Evolutionary conservation across 371 early-diverging fungal species (phyloP), one percentile per base, ranked within the genome.

Genomic region (Apophysomyces elegans): DNA sequence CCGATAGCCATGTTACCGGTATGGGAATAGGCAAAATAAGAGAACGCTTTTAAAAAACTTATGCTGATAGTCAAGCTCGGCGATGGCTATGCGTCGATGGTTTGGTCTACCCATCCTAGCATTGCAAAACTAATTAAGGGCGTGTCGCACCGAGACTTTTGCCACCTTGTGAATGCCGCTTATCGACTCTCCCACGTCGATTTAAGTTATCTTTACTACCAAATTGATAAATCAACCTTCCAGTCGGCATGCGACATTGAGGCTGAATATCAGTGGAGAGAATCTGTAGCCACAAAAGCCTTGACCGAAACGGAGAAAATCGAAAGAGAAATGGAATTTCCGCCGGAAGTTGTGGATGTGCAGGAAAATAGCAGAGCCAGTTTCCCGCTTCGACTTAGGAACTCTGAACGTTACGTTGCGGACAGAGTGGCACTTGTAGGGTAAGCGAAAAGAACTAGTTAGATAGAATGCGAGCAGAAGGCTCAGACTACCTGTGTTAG

Each of bases 1-100:
- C 96, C 98, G 0, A 85, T 98, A 56, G 98, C 98, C 0, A 75
- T 96, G 78, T 80, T 98, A 54, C 98, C 98, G 13, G 90, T 93
- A 84, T 69, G 77, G 62, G 18, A 7, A 13, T 21, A 7, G 32
- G 7, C 14, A 46, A 37, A 18, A 4, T n/a, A 1, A 57, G 32
- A 47, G 8, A 26, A 13, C 13, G 4, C 47, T 58, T 35, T 16
- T 13, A 14, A n/a, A 45, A 26, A 21, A 2, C 16, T 56, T 54
- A 43, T 14, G 56, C 56, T 32, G 44, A 12, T 43, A 12, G 56
- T 36, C 21, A 71, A 88, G 87, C 64, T 90, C 11, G 78, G 79
- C 59, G 76, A 85, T 26, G 81, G 80, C 7, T 74, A 86, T 72
- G 88, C 93, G 39, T 95, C 96, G 35, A 78, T 98, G 71, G 97